Evolutionary conservation across 75 land plant species (phyloP).

Genomic region (Gnetum montanum): DNA sequence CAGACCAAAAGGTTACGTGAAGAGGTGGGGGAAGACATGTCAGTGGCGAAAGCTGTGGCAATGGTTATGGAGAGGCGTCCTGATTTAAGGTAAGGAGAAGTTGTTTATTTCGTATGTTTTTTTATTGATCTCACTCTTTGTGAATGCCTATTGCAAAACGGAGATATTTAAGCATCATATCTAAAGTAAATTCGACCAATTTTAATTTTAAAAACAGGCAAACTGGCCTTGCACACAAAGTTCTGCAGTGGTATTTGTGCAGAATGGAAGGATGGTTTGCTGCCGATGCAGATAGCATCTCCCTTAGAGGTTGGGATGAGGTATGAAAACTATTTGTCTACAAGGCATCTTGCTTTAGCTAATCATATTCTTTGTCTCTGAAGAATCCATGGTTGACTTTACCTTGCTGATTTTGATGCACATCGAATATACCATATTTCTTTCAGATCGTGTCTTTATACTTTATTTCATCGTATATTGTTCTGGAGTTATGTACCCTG

Average conservation of each 20-base stretch:
- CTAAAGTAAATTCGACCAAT: too few species aligned
- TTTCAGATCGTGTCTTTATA: too few species aligned
- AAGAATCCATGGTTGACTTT: too few species aligned
- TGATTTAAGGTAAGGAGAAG: constrained; percentile 36
- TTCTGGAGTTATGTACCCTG: too few species aligned
- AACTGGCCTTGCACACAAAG: constrained; percentile 28
- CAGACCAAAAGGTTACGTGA: constrained; percentile 29
- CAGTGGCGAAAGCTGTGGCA: constrained; percentile 21
- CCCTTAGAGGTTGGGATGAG: constrained; percentile 35
- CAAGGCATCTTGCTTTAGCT: too few species aligned
- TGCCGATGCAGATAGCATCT: constrained; percentile 38
- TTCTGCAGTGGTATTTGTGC: constrained; percentile 45
- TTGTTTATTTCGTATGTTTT: neutral
- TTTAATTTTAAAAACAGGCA: constrained; percentile 10
- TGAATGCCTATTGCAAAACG: neutral
- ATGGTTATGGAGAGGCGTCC: constrained; percentile 31
- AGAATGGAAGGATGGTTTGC: constrained; percentile 57
- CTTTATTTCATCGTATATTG: too few species aligned
- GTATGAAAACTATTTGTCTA: constrained; percentile 12
- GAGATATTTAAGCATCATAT: too few species aligned
- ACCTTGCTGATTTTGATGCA: too few species aligned
- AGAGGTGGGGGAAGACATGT: constrained; percentile 25
- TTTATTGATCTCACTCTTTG: neutral
- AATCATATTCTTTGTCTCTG: too few species aligned
- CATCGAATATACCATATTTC: too few species aligned